Percentiles rank a stretch among this genome's conserved stretches.
Evolutionary conservation across 768 basidiomycete genomes (phyloP).

Genomic region (Gymnopilus dilepis): DNA sequence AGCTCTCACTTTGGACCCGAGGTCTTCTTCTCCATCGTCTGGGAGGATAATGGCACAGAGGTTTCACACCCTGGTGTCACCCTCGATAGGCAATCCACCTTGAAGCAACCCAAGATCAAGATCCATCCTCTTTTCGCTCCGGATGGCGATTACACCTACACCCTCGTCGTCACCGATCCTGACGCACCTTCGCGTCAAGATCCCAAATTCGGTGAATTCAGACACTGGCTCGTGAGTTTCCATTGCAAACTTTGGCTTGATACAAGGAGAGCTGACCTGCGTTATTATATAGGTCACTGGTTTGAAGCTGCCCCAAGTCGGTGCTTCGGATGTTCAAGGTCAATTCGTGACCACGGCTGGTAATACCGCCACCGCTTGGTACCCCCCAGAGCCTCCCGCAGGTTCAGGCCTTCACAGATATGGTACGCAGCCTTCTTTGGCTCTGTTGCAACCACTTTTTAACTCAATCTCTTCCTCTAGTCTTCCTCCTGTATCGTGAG

Average conservation of each 20-base stretch:
- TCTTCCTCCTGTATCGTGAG: conserved; percentile 67
- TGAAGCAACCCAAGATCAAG: conserved; percentile 55
- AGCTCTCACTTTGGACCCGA: conserved; percentile 41
- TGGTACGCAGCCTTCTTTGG: conserved; percentile 36
- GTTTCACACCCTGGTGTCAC: conserved; percentile 34
- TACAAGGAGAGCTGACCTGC: too few species aligned
- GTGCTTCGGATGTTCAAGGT: conserved; percentile 21
- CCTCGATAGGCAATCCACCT: conserved; percentile 39
- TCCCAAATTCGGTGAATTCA: conserved; percentile 55
- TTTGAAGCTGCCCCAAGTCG: conserved; percentile 33
- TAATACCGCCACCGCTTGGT: conserved; percentile 58
- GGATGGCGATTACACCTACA: conserved; percentile 40
- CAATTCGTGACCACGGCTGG: conserved; percentile 46
- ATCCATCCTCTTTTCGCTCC: conserved; percentile 48
- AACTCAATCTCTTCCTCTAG: conserved; percentile 29
- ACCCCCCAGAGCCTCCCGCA: conserved; percentile 59
- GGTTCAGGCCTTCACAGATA: conserved; percentile 64
- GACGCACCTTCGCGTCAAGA: conserved; percentile 58
- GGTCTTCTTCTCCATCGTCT: conserved; percentile 49
- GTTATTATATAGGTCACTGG: conserved; percentile 40
- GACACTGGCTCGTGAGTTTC: conserved; percentile 59
- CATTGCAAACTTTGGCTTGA: neutral
- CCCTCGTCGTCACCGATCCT: conserved; percentile 62
- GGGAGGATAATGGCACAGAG: conserved; percentile 43
- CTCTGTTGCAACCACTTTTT: neutral